A percentile compares a stretch with the other conserved stretches of the same genome.
Evolutionary conservation across 441 rosid species (phyloP).

Genomic region (Omphalea diandra): DNA sequence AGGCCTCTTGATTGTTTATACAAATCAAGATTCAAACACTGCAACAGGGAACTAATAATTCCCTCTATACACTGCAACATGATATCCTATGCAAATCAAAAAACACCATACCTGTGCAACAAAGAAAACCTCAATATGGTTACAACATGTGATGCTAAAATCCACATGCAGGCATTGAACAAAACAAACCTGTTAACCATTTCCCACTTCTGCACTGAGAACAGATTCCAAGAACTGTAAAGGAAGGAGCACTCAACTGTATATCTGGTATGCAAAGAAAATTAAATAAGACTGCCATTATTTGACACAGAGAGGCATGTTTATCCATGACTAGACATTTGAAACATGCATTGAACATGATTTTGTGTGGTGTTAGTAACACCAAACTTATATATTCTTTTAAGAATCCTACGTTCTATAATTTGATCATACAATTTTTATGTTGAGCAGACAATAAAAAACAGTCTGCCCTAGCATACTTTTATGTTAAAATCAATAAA

Average conservation of each 20-base stretch:
- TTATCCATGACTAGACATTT: too few relatives aligned
- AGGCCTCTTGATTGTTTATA: slow-evolving; percentile 74
- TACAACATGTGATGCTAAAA: slow-evolving; percentile 11
- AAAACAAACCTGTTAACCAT: slow-evolving; percentile 48
- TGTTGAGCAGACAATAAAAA: too few relatives aligned
- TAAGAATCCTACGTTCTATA: too few relatives aligned
- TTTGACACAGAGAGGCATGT: too few relatives aligned
- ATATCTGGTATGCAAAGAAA: slow-evolving; percentile 13
- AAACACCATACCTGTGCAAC: slow-evolving; percentile 69
- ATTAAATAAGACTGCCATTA: background rate
- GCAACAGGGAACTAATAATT: slow-evolving; percentile 55
- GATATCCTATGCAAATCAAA: slow-evolving; percentile 59
- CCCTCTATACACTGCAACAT: slow-evolving; percentile 92
- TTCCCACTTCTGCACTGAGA: slow-evolving; percentile 33
- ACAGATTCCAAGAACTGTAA: slow-evolving; percentile 16
- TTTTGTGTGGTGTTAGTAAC: too few relatives aligned
- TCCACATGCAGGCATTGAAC: slow-evolving; percentile 3
- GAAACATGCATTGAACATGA: too few relatives aligned
- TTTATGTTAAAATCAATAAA: too few relatives aligned
- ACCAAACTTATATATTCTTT: too few relatives aligned
- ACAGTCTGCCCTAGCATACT: too few relatives aligned
- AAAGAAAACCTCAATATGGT: slow-evolving; percentile 15
- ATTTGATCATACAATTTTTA: too few relatives aligned
- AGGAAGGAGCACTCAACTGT: slow-evolving; percentile 12
- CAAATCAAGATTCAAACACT: slow-evolving; percentile 78